Evolutionary conservation across 2,329 filamentous ascomycete genomes (phyloP).

Genomic region (Periconia sp.): DNA sequence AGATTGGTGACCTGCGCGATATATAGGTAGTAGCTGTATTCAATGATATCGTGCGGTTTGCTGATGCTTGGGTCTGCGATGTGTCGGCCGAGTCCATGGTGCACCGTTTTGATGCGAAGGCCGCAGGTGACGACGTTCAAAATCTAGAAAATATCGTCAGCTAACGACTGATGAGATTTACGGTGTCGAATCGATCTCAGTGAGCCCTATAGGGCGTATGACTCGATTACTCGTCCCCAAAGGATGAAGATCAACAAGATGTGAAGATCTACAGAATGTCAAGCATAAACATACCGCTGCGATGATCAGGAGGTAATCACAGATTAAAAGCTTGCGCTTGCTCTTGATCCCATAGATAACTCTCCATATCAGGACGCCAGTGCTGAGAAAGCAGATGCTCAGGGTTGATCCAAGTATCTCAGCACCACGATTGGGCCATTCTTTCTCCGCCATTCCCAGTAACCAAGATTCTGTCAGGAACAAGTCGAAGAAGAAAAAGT

Average conservation of each 20-base stretch:
- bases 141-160: conserved; percentile 12
- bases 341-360: conserved; percentile 22
- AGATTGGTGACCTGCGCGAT: conserved; percentile 30
- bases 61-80: conserved; percentile 28
- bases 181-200: too few species aligned
- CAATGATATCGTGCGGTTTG: conserved; percentile 18
- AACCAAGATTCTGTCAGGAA: neutral
- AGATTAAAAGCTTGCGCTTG: conserved; percentile 27
- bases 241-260: conserved; percentile 1
- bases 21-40: conserved; percentile 30
- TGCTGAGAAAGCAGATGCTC: conserved; percentile 22
- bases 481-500: neutral
- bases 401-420: conserved; percentile 22
- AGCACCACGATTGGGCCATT: conserved; percentile 22
- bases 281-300: conserved; percentile 19
- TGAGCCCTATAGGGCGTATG: too few species aligned
- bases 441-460: conserved; percentile 18
- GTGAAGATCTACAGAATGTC: neutral
- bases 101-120: conserved; percentile 21
- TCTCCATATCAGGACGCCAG: conserved; percentile 25
- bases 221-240: neutral
- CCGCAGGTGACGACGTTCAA: conserved; percentile 22
- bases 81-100: conserved; percentile 26
- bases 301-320: conserved; percentile 29
- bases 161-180: too few species aligned